phyloP scores from a whole-genome alignment of 2,329 filamentous ascomycete genomes.

The Aspergillus sergii region DNA sequence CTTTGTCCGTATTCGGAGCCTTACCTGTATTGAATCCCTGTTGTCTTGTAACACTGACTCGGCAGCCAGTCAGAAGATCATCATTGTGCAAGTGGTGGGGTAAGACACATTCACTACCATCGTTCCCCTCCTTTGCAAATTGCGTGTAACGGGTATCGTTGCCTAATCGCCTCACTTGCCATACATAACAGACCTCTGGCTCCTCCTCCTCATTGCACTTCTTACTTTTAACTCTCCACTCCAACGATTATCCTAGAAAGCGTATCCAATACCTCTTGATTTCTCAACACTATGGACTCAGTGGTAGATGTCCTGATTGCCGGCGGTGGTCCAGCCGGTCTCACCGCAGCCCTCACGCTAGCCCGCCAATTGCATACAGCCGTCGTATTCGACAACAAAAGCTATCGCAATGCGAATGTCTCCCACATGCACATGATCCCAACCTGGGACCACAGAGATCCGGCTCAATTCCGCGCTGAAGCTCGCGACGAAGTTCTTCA shows the following conservation, averaged over 20 bases:
- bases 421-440: constrained; percentile 50
- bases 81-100: too few relatives aligned
- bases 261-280: not conserved
- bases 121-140: too few relatives aligned
- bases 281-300: not conserved
- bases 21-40: too few relatives aligned
- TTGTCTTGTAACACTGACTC: too few relatives aligned
- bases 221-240: not conserved
- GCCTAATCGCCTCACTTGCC: not conserved
- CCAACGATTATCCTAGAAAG: not conserved
- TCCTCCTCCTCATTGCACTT: not conserved
- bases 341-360: constrained; percentile 43
- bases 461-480: constrained; percentile 26
- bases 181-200: too few relatives aligned
- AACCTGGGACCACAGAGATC: constrained; percentile 39
- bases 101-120: too few relatives aligned
- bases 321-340: constrained; percentile 50
- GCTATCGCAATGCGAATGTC: constrained; percentile 47
- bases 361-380: constrained; percentile 43
- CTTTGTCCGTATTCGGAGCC: too few relatives aligned
- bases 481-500: constrained; percentile 1
- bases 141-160: not conserved
- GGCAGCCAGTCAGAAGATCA: too few relatives aligned
- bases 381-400: constrained; percentile 47
- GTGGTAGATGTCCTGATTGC: constrained; percentile 33